phyloP scores from a whole-genome alignment of 1,284 basidiomycete species.

The Ganoderma leucocontextum region DNA sequence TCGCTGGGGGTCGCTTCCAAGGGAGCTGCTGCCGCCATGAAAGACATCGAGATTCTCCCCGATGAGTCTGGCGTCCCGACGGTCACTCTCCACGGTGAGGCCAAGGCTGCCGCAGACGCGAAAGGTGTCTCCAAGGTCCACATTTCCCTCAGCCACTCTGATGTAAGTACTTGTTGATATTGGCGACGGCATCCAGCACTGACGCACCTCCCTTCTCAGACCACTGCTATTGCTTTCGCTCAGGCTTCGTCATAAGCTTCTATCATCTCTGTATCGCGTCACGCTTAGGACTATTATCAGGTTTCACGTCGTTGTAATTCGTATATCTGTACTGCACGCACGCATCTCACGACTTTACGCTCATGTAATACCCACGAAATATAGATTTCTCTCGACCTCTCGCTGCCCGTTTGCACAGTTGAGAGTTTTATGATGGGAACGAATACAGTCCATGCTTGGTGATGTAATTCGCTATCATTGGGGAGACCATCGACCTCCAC shows the following conservation, averaged over 20 bases:
- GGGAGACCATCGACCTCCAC: conserved; percentile 53
- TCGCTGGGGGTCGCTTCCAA: conserved; percentile 92
- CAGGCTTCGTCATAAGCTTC: conserved; percentile 58
- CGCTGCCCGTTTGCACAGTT: neutral
- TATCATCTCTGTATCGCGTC: conserved; percentile 17
- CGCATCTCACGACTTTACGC: conserved; percentile 6
- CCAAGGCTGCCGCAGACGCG: conserved; percentile 73
- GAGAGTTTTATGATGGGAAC: neutral
- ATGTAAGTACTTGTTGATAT: conserved; percentile 57
- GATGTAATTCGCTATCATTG: conserved; percentile 58
- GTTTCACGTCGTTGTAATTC: conserved; percentile 13
- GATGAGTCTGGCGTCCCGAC: conserved; percentile 73
- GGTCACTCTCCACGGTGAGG: conserved; percentile 87
- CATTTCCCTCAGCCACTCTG: conserved; percentile 92
- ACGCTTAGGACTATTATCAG: conserved; percentile 9
- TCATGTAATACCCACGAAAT: neutral
- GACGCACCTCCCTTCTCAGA: conserved; percentile 51
- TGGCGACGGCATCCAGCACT: conserved; percentile 13
- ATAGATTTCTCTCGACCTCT: conserved; percentile 7
- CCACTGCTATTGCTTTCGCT: conserved; percentile 83
- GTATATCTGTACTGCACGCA: conserved; percentile 1
- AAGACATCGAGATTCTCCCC: conserved; percentile 95
- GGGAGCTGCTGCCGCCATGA: conserved; percentile 93
- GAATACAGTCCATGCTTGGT: conserved; percentile 57
- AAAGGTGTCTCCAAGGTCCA: conserved; percentile 82